Evolutionary conservation across 1,284 basidiomycete species (phyloP), one percentile per base, ranked within the genome.

Genomic region (Heterobasidion annosum): DNA sequence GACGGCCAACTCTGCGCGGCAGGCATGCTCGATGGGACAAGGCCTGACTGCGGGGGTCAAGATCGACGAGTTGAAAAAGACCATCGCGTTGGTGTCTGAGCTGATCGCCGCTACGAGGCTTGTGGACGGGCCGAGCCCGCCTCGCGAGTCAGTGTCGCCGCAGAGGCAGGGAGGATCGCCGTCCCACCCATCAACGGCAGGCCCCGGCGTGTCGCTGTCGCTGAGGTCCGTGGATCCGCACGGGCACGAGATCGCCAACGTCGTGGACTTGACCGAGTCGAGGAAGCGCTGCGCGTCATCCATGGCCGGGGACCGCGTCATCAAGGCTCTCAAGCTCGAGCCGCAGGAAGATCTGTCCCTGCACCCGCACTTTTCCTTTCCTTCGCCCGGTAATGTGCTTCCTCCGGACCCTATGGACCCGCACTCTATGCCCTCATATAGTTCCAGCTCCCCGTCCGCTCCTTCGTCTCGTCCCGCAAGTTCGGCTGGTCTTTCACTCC

Each of bases 261-360:
- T 59, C n/a, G 65, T 64, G 53, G 59, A 62, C 19, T 63, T 64
- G 16, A 68, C 71, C 33, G 62, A 66, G 58, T 66, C 70, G 51
- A 80, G 85, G 48, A 88, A 88, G 65, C 81, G 85, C 19, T 84
- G 81, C 58, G 83, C 79, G 13, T 82, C 83, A n/a, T 79, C 78
- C 50, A 70, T 81, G 56, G 79, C 74, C 18, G 81, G 77, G 55
- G 78, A 81, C 54, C 77, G 85, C 18, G 76, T 71, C 42, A 70
- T 80, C 51, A 88, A 88, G 63, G 76, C 81, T 16, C 70, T 81
- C 58, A 88, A 88, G 68, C 71, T 83, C 58, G 85, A 88, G 61
- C 82, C 85, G 25, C 76, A 73, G 58, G 85, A 87, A 37, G 83
- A 85, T 16, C 33, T 61, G 12, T 59, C 63, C 16, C 54, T 67